Conservation (phyloP, 2,329 filamentous ascomycete species). For the Cladosporium sp. region DNA sequence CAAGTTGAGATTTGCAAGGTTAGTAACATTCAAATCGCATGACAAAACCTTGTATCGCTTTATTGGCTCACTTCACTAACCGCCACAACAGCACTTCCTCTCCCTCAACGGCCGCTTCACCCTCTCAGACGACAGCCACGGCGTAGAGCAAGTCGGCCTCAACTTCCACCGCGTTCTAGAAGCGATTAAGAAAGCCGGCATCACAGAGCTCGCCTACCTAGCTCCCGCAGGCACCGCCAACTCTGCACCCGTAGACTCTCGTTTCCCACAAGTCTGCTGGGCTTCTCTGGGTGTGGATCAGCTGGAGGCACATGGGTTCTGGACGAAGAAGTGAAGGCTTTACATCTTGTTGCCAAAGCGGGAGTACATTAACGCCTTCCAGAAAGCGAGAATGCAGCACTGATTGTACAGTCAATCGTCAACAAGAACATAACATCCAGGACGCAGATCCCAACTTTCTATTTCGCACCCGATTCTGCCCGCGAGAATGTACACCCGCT, state of each 20-base stretch:
- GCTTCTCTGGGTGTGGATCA: background rate
- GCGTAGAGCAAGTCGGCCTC: slow-evolving; percentile 80
- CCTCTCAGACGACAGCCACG: slow-evolving; percentile 93
- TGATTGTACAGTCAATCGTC: no score
- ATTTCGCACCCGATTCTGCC: no score
- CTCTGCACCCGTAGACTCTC: background rate
- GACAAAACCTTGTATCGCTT: background rate
- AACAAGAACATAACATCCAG: no score
- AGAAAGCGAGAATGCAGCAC: no score
- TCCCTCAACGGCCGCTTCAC: slow-evolving; percentile 77
- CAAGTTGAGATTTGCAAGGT: slow-evolving; percentile 75
- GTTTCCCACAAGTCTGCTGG: slow-evolving; percentile 10
- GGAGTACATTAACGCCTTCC: no score
- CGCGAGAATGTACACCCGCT: no score
- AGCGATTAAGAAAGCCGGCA: slow-evolving; percentile 68
- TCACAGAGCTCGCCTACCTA: slow-evolving; percentile 42
- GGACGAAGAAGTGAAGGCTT: background rate
- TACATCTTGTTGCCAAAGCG: no score
- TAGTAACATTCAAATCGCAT: slow-evolving; percentile 29
- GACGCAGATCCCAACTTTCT: no score
- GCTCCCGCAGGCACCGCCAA: background rate
- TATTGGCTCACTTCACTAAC: background rate
- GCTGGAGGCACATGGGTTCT: slow-evolving; percentile 16
- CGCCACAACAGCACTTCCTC: slow-evolving; percentile 63
- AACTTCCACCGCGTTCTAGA: slow-evolving; percentile 73